Conservation (phyloP, 1,284 basidiomycete species). For the Kalmanozyma brasiliensis region DNA sequence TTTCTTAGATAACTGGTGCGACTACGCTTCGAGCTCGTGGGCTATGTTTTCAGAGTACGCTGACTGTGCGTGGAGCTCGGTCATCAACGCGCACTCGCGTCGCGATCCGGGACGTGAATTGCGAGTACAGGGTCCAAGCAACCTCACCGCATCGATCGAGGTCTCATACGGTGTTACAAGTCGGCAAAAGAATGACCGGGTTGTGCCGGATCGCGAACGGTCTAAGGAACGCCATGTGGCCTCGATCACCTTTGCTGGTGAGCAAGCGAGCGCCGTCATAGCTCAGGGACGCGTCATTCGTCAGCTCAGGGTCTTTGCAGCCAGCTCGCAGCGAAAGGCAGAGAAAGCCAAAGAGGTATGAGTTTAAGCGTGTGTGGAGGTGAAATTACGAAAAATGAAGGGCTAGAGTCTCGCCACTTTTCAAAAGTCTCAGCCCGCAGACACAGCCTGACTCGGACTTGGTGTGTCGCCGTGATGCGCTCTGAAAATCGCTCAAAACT, state of each 20-base stretch:
- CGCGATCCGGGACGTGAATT: no score
- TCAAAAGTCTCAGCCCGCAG: constrained; percentile 4
- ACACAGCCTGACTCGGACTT: constrained; percentile 2
- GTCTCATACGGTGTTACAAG: no score
- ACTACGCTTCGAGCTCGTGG: no score
- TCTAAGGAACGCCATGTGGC: constrained; percentile 3
- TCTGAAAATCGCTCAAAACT: constrained; percentile 9
- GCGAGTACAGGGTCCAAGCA: no score
- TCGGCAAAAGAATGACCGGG: no score
- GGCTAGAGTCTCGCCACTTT: constrained; percentile 13
- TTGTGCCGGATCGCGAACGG: no score
- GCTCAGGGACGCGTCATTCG: constrained; percentile 9
- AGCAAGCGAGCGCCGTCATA: not conserved
- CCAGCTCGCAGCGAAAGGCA: not conserved
- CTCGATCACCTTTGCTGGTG: constrained; percentile 2
- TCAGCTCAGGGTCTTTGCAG: constrained; percentile 1
- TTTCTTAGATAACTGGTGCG: no score
- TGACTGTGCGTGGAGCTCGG: no score
- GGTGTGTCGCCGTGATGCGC: no score
- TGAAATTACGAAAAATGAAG: not conserved
- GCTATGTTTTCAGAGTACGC: no score
- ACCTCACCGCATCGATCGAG: no score
- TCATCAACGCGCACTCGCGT: no score
- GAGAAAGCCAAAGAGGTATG: not conserved
- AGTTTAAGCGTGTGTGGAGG: constrained; percentile 17